Percentiles rank a stretch among this genome's conserved stretches.
These are phyloP conservation scores for Acer yangbiense DNA, from an alignment of 345 rosid genomes.

Conservation along the genomic window DNA sequence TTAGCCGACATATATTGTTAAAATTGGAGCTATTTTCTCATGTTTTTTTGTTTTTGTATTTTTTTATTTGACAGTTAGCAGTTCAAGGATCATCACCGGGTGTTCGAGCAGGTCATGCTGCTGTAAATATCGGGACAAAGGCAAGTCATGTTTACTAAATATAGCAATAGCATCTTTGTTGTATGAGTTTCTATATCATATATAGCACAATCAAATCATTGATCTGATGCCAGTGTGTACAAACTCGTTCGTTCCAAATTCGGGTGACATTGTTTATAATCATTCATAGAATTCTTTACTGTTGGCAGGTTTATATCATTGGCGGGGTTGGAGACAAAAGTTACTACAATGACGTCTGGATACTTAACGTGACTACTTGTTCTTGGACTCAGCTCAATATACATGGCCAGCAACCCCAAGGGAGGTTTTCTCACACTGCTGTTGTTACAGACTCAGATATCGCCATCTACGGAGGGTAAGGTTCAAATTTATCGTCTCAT, in stretches of 20 bases:
- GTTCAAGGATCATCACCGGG: constrained; percentile 61
- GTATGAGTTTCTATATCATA: not conserved
- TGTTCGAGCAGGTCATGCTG: constrained; percentile 75
- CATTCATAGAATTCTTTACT: not conserved
- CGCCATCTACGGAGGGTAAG: constrained; percentile 70
- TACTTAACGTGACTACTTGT: constrained; percentile 43
- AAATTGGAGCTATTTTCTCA: not conserved
- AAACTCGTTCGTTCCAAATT: not conserved
- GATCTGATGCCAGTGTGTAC: too few relatives aligned
- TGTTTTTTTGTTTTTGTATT: too few relatives aligned
- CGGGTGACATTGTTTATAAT: not conserved
- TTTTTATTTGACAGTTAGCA: constrained; percentile 40
- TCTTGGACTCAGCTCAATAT: constrained; percentile 56
- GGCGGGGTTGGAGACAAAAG: constrained; percentile 80
- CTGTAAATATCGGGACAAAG: constrained; percentile 59
- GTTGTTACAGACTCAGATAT: constrained; percentile 46
- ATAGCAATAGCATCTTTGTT: not conserved
- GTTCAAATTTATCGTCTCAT: not conserved
- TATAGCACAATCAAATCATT: not conserved
- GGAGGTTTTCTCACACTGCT: constrained; percentile 79
- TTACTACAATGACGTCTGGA: constrained; percentile 73
- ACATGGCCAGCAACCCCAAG: constrained; percentile 67
- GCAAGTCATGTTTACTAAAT: constrained; percentile 27
- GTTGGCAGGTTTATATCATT: constrained; percentile 55
- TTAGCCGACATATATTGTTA: not conserved